Conservation (phyloP, 805 yeast genomes). For the Yarrowia hollandica region DNA sequence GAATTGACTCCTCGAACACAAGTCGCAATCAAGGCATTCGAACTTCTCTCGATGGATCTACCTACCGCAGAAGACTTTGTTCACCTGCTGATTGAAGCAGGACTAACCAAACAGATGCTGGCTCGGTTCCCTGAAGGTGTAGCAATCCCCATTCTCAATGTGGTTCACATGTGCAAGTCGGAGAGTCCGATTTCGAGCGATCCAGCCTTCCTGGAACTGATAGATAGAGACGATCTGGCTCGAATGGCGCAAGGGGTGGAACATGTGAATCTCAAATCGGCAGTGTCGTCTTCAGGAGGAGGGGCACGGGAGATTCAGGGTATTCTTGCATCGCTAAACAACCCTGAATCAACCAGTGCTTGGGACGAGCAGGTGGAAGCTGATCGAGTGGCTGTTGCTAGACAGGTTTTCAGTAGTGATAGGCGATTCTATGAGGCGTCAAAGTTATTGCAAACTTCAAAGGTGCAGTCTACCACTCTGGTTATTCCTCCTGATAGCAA, state of each 20-base stretch:
- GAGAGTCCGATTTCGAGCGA: conserved; percentile 37
- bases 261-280: conserved; percentile 28
- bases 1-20: conserved; percentile 30
- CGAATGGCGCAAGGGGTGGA: conserved; percentile 35
- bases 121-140: conserved; percentile 77
- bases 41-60: conserved; percentile 46
- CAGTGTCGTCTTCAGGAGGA: conserved; percentile 28
- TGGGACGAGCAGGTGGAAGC: conserved; percentile 74
- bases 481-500: conserved; percentile 45
- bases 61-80: conserved; percentile 57
- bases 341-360: conserved; percentile 52
- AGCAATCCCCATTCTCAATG: conserved; percentile 60
- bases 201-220: conserved; percentile 49
- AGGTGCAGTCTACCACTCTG: conserved; percentile 52
- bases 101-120: conserved; percentile 49
- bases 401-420: conserved; percentile 72
- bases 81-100: conserved; percentile 59
- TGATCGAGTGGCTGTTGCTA: conserved; percentile 66
- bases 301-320: conserved; percentile 49
- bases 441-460: conserved; percentile 66
- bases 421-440: conserved; percentile 77
- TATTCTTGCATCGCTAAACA: conserved; percentile 44
- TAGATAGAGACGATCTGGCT: conserved; percentile 66
- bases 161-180: conserved; percentile 46
- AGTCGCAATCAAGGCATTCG: conserved; percentile 30